These are phyloP conservation scores for Gymnopilus junonius DNA, from an alignment of 768 basidiomycete species.

Conservation along the genomic window DNA sequence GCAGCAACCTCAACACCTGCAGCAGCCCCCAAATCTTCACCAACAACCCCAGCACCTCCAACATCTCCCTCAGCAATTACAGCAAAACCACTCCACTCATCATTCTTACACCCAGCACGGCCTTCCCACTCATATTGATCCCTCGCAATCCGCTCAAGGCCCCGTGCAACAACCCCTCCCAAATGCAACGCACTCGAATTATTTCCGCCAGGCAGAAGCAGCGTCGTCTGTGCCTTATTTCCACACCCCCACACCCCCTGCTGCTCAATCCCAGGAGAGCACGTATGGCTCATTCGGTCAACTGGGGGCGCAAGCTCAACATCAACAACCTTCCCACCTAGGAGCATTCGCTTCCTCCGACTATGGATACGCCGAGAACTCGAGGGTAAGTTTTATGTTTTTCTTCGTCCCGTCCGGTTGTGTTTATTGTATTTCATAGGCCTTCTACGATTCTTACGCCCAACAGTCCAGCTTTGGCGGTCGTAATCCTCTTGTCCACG, in stretches of 20 bases:
- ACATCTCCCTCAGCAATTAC: constrained; percentile 46
- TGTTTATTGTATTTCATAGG: constrained; percentile 41
- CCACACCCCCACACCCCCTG: constrained; percentile 80
- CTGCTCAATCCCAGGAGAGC: constrained; percentile 62
- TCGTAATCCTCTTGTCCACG: constrained; percentile 69
- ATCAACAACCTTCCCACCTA: constrained; percentile 61
- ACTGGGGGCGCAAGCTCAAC: constrained; percentile 56
- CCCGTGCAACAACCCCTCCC: constrained; percentile 45
- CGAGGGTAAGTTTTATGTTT: constrained; percentile 46
- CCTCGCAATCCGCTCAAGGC: constrained; percentile 47
- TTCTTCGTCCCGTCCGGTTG: constrained; percentile 10
- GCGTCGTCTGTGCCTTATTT: constrained; percentile 60
- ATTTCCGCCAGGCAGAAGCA: constrained; percentile 72
- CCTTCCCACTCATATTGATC: constrained; percentile 68
- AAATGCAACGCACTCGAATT: constrained; percentile 52
- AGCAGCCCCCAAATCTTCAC: constrained; percentile 37
- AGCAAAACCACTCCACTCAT: constrained; percentile 44
- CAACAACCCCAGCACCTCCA: constrained; percentile 44
- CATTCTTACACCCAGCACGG: constrained; percentile 71
- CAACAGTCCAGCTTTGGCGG: constrained; percentile 68
- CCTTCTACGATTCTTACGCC: constrained; percentile 77
- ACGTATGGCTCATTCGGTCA: constrained; percentile 74
- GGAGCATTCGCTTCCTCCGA: constrained; percentile 64
- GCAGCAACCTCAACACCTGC: constrained; percentile 32
- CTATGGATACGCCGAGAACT: constrained; percentile 68